Percentiles rank a stretch among this genome's conserved stretches.
Evolutionary conservation across 1,139 yeast species (phyloP).

Genomic region (Kluyveromyces sp.): DNA sequence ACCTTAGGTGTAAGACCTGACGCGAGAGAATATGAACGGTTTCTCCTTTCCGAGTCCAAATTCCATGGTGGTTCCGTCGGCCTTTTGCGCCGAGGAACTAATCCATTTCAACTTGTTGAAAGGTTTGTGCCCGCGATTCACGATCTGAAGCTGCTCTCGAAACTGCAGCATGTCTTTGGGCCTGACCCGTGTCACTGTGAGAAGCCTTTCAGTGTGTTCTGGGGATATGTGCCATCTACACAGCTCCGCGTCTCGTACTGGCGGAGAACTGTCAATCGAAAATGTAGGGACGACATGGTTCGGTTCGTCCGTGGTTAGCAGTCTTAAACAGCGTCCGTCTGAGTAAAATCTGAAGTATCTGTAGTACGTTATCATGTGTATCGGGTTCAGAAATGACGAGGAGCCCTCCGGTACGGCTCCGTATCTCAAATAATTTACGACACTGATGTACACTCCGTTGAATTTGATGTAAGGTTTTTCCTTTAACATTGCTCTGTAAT

Average conservation of each 20-base stretch:
- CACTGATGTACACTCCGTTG: conserved; percentile 79
- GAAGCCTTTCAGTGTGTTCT: conserved; percentile 41
- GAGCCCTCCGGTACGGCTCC: conserved; percentile 65
- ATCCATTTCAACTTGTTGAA: conserved; percentile 69
- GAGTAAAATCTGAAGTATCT: conserved; percentile 75
- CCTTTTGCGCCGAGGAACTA: conserved; percentile 49
- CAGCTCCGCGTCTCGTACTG: conserved; percentile 29
- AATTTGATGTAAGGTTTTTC: conserved; percentile 69
- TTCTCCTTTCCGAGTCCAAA: conserved; percentile 65
- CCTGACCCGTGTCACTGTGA: conserved; percentile 47
- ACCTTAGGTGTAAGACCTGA: conserved; percentile 35
- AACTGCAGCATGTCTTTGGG: conserved; percentile 57
- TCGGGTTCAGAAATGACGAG: conserved; percentile 67
- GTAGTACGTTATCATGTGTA: conserved; percentile 79
- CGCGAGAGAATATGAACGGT: conserved; percentile 66
- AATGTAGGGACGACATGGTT: conserved; percentile 50
- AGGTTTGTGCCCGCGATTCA: conserved; percentile 47
- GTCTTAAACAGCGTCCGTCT: conserved; percentile 66
- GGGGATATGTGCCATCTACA: conserved; percentile 51
- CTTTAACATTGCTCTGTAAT: conserved; percentile 49
- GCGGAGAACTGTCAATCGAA: conserved; percentile 30
- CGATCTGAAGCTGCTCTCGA: conserved; percentile 53
- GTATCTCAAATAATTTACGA: conserved; percentile 74
- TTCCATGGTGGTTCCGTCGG: conserved; percentile 46
- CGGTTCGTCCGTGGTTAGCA: conserved; percentile 65